Base-by-base conservation (phyloP, 2,329 filamentous ascomycete species). In the Lachnellula subtilissima region DNA sequence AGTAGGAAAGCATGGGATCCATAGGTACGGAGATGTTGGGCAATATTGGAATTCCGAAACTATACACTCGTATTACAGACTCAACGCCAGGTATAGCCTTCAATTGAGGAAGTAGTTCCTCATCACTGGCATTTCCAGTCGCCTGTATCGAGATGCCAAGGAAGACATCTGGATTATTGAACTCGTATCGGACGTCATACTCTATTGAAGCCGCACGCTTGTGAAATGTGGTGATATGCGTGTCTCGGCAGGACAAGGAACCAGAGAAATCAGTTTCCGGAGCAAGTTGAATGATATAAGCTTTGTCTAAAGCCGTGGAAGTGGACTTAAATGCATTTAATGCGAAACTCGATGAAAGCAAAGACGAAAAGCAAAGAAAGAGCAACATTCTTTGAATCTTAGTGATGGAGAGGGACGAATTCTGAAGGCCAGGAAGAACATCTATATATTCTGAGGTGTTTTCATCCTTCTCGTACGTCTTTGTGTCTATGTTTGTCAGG, bases 81-180 rank as follows among this genome's bases (percentile, higher is more conserved):
- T 42, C 28, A 5, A 59, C 56, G 5, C 52, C 52, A 15, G 50
- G 35, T 12, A 61, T 58, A 35, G 37, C 40, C 19, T 48, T 22
- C 4, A 59, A 28, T 19, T 53, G 28, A 9, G 22, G 2, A 12
- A 22, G 48, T 39, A 51, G 12, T 22, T 52, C 36, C 5, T 52
- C 40, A 12, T 52, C 49, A 12, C 39, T 54, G 17, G 22, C 15
- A 48, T 55, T 45, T n/a, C 50, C 55, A 19, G 50, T 56, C 12
- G 57, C 53, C 42, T 59, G 55, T n/a, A 62, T 58, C 2, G 60
- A 62, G 5, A 62, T 15, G 12, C 60, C 57, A 14, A 57, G 46
- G 37, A 62, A 60, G 14, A 62, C 35, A 49, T 56, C 48, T 11
- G 55, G 42, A 52, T 60, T 60, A 19, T 39, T 53, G 39, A 60